phyloP scores from a whole-genome alignment of 176 grass and related monocot genomes.

The Triticum dicoccoides region DNA sequence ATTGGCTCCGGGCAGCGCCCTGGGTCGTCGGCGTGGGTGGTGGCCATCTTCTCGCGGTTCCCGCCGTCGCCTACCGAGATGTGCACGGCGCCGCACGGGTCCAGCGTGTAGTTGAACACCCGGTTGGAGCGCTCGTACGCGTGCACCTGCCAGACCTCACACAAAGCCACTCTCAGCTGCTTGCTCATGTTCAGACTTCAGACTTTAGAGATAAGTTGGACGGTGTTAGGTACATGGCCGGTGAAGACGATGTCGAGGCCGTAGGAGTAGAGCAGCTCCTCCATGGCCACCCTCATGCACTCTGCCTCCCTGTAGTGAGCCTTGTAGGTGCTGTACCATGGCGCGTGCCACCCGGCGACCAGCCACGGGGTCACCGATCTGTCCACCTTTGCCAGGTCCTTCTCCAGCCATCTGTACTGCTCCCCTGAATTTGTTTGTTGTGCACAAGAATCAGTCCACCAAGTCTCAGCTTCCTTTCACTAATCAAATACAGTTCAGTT shows the following conservation, averaged over 20 bases:
- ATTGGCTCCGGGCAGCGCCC: constrained; percentile 55
- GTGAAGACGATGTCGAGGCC: constrained; percentile 73
- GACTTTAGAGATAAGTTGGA: not conserved
- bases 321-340: constrained; percentile 88
- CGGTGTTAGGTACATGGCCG: constrained; percentile 58
- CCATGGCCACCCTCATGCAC: constrained; percentile 92
- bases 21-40: constrained; percentile 59
- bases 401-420: constrained; percentile 82
- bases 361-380: constrained; percentile 77
- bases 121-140: constrained; percentile 90
- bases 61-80: constrained; percentile 11
- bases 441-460: not conserved
- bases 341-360: constrained; percentile 78
- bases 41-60: constrained; percentile 49
- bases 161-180: not conserved
- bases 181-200: not conserved
- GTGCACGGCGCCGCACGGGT: constrained; percentile 18
- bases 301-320: constrained; percentile 81
- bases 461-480: not conserved
- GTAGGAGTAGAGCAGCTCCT: constrained; percentile 78
- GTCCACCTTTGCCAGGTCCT: constrained; percentile 65
- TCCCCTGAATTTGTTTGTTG: constrained; percentile 27
- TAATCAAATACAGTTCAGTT: no score
- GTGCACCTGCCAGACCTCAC: constrained; percentile 57
- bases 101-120: constrained; percentile 53